Evolutionary conservation across 1,284 basidiomycete species (phyloP), one percentile per base, ranked within the genome.

Genomic region (Austroboletus niveus): DNA sequence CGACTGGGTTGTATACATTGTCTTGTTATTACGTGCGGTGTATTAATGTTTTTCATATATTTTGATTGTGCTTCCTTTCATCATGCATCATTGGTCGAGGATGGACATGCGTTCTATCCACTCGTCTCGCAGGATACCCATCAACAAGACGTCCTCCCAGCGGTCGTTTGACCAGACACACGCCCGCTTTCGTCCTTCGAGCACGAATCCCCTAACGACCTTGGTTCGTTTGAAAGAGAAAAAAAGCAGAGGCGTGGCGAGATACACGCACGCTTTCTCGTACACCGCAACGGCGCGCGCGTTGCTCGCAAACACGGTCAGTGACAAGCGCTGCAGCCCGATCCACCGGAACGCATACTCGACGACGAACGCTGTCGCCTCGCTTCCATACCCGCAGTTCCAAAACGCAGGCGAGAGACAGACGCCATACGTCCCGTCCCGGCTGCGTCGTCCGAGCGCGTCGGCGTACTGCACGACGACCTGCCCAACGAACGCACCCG

Each of bases 401-500:
- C 72, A 70, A 43, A 64, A 70, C 49, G 47, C 30, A 2, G 67
- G 67, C 10, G 45, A 35, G 11, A 73, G 57, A 32, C 59, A 69
- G 38, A 73, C 60, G 4, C 65, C 69, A 24, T 68, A 62, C 41
- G 55, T 54, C 32, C 60, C 70, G n/a, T 72, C 67, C 15, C 65
- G 60, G 36, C 69, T 61, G 50, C 51, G 58, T 2, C 65, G 56
- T 38, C 68, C 62, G 11, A 45, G 50, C 5, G 68, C 57, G 24
- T 32, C 31, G 22, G 22, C 5, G 12, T 12, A 32, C 12, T 58
- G 62, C 30, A 76, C 35, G 34, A 63, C 60, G 29, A 64, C 60
- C 14, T 71, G 64, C 32, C 76, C 75, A 35, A 77, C 60, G 52
- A 74, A 71, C 15, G 63, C 64, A 38, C 61, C 58, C 15, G 65